These are phyloP conservation scores for Penicillium sclerotiorum DNA, from an alignment of 2,329 filamentous ascomycete species.

Conservation along the genomic window DNA sequence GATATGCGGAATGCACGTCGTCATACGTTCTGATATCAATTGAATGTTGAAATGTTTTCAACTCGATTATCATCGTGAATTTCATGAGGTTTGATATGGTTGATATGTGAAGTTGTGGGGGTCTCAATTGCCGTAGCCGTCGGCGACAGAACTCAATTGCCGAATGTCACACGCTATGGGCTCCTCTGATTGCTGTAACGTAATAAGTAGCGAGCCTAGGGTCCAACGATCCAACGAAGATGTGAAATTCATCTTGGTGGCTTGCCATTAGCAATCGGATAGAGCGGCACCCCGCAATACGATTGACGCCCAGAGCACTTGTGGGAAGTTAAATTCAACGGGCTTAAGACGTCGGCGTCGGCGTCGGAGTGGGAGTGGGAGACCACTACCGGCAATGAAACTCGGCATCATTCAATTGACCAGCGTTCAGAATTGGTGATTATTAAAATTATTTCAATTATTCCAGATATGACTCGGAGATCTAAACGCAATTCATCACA, in stretches of 20 bases:
- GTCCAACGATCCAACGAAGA: too few species aligned
- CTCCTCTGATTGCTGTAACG: background rate
- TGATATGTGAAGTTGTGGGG: background rate
- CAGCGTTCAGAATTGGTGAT: too few species aligned
- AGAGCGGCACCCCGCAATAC: background rate
- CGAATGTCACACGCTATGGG: slow-evolving; percentile 1
- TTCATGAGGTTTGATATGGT: background rate
- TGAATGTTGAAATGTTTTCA: too few species aligned
- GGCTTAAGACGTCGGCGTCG: background rate
- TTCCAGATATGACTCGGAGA: too few species aligned
- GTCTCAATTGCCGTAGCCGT: slow-evolving; percentile 12
- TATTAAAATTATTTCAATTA: too few species aligned
- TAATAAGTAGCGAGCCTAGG: too few species aligned
- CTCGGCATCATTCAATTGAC: background rate
- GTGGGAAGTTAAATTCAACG: background rate
- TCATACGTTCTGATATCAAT: background rate
- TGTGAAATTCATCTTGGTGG: too few species aligned
- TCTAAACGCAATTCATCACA: slow-evolving; percentile 12
- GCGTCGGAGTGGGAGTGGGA: background rate
- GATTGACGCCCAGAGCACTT: too few species aligned
- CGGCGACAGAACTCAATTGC: slow-evolving; percentile 10
- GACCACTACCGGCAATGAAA: background rate
- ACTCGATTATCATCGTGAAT: too few species aligned
- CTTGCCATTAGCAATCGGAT: background rate
- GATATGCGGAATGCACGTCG: background rate